Percentiles rank a stretch among this genome's conserved stretches.
phyloP scores from a whole-genome alignment of 2,329 filamentous ascomycete species.

The Fonsecaea multimorphosa region DNA sequence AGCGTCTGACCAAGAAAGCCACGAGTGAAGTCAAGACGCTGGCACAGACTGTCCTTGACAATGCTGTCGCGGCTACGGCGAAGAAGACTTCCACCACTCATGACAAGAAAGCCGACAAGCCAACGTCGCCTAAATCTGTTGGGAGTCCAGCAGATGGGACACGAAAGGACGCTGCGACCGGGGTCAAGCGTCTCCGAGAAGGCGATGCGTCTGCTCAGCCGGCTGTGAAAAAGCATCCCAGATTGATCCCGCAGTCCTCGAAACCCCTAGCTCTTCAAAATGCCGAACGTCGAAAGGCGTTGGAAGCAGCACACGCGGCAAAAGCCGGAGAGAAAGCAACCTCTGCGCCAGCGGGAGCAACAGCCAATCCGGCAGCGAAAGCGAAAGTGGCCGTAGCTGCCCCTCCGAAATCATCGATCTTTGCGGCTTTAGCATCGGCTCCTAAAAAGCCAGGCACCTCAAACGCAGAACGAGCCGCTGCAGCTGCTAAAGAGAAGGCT shows the following conservation, averaged over 20 bases:
- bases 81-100: constrained; percentile 51
- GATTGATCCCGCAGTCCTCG: constrained; percentile 39
- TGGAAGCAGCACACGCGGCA: constrained; percentile 31
- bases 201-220: constrained; percentile 40
- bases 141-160: constrained; percentile 25
- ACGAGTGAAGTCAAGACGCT: constrained; percentile 62
- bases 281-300: constrained; percentile 38
- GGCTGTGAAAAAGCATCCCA: constrained; percentile 48
- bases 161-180: constrained; percentile 26
- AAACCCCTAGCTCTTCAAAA: constrained; percentile 41
- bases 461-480: constrained; percentile 56
- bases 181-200: constrained; percentile 28
- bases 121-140: constrained; percentile 38
- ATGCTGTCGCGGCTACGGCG: constrained; percentile 50
- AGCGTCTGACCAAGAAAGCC: constrained; percentile 64
- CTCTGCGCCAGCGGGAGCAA: constrained; percentile 7
- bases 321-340: constrained; percentile 29
- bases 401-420: constrained; percentile 52
- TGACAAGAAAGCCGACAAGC: constrained; percentile 48
- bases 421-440: constrained; percentile 55
- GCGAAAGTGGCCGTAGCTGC: constrained; percentile 43
- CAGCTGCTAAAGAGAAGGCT: constrained; percentile 42
- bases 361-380: constrained; percentile 41
- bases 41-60: constrained; percentile 61
- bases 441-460: constrained; percentile 59